phyloP scores from a whole-genome alignment of 169 alveolate species.

The Cryptosporidium bovis region DNA sequence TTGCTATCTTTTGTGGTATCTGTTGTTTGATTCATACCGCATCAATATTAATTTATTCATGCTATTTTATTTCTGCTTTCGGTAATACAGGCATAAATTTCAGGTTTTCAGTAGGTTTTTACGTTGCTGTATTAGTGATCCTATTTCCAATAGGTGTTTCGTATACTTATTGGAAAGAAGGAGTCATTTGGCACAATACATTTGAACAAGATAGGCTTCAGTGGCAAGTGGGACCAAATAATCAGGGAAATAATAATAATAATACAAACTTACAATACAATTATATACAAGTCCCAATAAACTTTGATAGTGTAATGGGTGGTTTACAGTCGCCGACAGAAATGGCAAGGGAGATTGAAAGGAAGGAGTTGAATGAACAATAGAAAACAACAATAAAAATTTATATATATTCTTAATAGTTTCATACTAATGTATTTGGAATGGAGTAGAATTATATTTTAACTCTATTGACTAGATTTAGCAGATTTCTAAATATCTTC shows the following conservation, averaged over 20 bases:
- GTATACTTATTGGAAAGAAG: constrained; percentile 58
- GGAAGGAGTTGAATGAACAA: background rate
- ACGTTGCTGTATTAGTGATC: constrained; percentile 10
- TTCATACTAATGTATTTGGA: too few species aligned
- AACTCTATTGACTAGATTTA: background rate
- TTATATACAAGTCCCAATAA: constrained; percentile 48
- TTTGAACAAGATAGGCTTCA: constrained; percentile 66
- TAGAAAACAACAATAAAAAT: too few species aligned
- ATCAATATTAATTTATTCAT: constrained; percentile 34
- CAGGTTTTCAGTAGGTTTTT: constrained; percentile 33
- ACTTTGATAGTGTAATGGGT: constrained; percentile 53
- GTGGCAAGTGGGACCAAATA: constrained; percentile 15
- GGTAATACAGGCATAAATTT: constrained; percentile 4
- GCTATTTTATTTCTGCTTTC: background rate
- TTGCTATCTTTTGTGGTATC: constrained; percentile 34
- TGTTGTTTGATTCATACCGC: constrained; percentile 20
- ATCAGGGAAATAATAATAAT: background rate
- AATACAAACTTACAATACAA: background rate
- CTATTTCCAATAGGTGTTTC: constrained; percentile 36
- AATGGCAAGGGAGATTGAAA: constrained; percentile 62
- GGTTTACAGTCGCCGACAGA: constrained; percentile 61
- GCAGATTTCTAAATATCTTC: constrained; percentile 5
- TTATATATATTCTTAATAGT: too few species aligned
- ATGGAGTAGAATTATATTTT: too few species aligned
- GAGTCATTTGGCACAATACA: constrained; percentile 38